Base-by-base conservation (phyloP, 306 rosid genomes). In the Abrus precatorius region DNA sequence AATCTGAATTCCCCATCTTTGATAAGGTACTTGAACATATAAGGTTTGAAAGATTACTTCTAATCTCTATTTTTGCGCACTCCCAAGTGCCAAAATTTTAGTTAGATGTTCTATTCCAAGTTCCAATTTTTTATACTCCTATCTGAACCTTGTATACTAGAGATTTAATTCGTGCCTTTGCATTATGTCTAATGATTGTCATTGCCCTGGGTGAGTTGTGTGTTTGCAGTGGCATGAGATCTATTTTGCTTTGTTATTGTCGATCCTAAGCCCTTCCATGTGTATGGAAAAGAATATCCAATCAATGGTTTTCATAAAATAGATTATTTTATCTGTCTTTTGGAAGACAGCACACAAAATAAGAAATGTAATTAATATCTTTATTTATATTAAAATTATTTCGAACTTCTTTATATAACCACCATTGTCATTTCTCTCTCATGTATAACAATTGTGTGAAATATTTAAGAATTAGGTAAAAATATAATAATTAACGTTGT, bases 1-100 rank as follows among this genome's bases (percentile, higher is more conserved):
- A 91, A 83, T 86, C 97, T 0, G 97, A 94, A 78, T 94, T 94
- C 57, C 95, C 93, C 44, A 86, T 94, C 72, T 94, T 92, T 84
- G 92, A 88, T 84, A 94, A 94, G 98, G 97, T 87, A 83, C 13
- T 66, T 56, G 5, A 43, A 29, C 50, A 82, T 47, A 9, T 7
- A 65, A 61, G 55, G 57, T 44, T 52, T 41, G n/a, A 43, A 14
- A 38, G 54, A 77, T 50, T 36, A 13, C 9, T 13, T 45, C 66
- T 60, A 63, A 13, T 59, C 56, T 36, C 59, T 33, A 20, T 62
- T 36, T 43, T 61, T 56, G 54, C 13, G 53, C 8, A 54, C 56
- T 67, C 40, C 33, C 29, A 56, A 36, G 33, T 30, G 55, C 69
- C 57, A 69, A 40, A 62, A 43, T 40, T 12, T 27, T 3, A 14